Percentiles rank a stretch among this genome's conserved stretches.
These are phyloP conservation scores for Psilocybe mexicana DNA, from an alignment of 1,284 basidiomycete species.

Conservation along the genomic window DNA sequence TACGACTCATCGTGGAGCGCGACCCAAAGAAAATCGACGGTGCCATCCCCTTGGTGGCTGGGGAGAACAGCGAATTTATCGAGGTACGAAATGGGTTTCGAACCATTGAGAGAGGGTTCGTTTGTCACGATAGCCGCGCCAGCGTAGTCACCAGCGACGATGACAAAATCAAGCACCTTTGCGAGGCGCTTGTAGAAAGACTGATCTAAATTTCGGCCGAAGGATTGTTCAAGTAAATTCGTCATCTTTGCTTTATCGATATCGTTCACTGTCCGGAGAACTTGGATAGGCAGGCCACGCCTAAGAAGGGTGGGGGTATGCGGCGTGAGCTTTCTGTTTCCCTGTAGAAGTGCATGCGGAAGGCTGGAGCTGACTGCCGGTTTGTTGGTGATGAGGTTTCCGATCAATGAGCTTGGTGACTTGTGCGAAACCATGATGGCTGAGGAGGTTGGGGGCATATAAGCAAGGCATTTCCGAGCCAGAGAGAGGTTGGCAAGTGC, in stretches of 20 bases:
- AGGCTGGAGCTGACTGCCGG: slow-evolving; percentile 95
- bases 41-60: slow-evolving; percentile 94
- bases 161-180: slow-evolving; percentile 84
- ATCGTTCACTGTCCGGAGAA: slow-evolving; percentile 65
- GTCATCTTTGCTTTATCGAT: slow-evolving; percentile 83
- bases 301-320: slow-evolving; percentile 95
- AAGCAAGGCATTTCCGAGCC: slow-evolving; percentile 83
- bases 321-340: slow-evolving; percentile 80
- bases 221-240: slow-evolving; percentile 83
- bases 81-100: slow-evolving; percentile 80
- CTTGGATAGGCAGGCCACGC: slow-evolving; percentile 84
- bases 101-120: slow-evolving; percentile 54
- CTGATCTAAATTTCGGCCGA: slow-evolving; percentile 75
- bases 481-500: slow-evolving; percentile 88
- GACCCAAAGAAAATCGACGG: slow-evolving; percentile 99
- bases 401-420: slow-evolving; percentile 93
- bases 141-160: slow-evolving; percentile 94
- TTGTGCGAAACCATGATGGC: slow-evolving; percentile 98
- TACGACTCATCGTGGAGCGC: slow-evolving; percentile 98
- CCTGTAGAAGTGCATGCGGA: slow-evolving; percentile 88
- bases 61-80: slow-evolving; percentile 99
- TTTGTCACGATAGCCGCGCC: slow-evolving; percentile 95
- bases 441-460: slow-evolving; percentile 93
- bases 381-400: slow-evolving; percentile 97
- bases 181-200: slow-evolving; percentile 83